These are phyloP conservation scores for Pterulicium gracile DNA, from an alignment of 1,284 basidiomycete species.

Conservation along the genomic window DNA sequence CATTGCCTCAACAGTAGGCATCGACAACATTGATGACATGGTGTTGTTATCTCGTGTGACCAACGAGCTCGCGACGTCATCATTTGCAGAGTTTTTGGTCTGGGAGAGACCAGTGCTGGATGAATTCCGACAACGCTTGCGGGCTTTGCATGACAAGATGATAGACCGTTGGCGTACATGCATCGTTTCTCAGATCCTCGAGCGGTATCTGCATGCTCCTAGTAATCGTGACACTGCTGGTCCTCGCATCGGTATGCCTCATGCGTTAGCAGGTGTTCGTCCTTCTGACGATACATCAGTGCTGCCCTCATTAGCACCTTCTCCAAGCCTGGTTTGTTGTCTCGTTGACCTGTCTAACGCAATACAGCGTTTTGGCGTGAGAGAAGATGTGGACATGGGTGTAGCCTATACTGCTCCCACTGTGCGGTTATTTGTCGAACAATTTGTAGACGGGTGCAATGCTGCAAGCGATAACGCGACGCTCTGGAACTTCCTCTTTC, in stretches of 20 bases:
- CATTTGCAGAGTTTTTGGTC: constrained; percentile 13
- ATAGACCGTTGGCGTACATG: constrained; percentile 38
- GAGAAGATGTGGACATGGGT: too few relatives aligned
- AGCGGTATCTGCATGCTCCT: constrained; percentile 16
- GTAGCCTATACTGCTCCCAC: too few relatives aligned
- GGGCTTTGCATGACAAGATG: constrained; percentile 28
- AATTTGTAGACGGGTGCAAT: too few relatives aligned
- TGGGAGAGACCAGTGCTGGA: constrained; percentile 2
- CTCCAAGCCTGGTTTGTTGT: too few relatives aligned
- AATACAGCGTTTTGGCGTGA: too few relatives aligned
- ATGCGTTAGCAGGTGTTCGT: not conserved
- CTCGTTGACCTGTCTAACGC: not conserved
- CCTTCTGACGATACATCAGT: not conserved
- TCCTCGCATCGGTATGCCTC: not conserved
- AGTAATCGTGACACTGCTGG: constrained; percentile 10
- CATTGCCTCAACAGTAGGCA: too few relatives aligned
- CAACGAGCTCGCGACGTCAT: constrained; percentile 29
- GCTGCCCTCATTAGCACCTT: not conserved
- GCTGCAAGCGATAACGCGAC: too few relatives aligned
- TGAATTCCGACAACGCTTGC: constrained; percentile 35
- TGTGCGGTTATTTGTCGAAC: too few relatives aligned
- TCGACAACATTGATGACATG: not conserved
- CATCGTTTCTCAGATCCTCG: constrained; percentile 24
- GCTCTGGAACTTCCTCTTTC: constrained; percentile 1
- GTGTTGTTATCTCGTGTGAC: constrained; percentile 19